Evolutionary conservation across 2,329 filamentous ascomycete species (phyloP), one percentile per base, ranked within the genome.

Genomic region (Raffaelea deltoideospora): DNA sequence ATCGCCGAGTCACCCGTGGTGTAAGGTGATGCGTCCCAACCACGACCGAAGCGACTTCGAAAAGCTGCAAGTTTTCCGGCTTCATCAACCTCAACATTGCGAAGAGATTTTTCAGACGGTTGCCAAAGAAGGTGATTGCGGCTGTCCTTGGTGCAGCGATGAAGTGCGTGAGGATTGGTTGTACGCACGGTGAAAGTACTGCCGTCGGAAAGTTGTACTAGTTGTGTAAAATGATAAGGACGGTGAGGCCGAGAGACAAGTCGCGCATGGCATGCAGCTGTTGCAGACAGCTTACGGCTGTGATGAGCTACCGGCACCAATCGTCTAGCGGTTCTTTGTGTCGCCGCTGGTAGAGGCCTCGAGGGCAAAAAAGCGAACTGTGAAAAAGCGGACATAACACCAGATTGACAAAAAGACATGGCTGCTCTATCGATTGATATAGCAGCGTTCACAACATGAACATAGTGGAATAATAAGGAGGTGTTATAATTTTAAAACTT

Each of bases 221-320:
- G 72, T 61, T 98, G 90, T n/a, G 88, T 95, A 67, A 95, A 96
- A 47, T 79, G 84, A 68, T 95, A 96, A 30, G 90, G 88, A 6
- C 87, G 76, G 52, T 86, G 81, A n/a, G 86, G 86, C 14, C 90
- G 84, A 43, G 71, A 72, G 53, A 96, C 73, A 44, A 94, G 80
- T 19, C 82, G 86, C 36, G 90, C 90, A 54, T 85, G 75, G 42
- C 86, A 79, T 53, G 76, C 66, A 2, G 40, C 11, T 2, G 45
- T 45, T 10, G 41, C 41, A 6, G 45, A 44, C 2, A 46, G 34
- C 32, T 50, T 41, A 13, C 23, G 23, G 23, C n/a, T n/a, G n/a
- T n/a, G n/a, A n/a, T n/a, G n/a, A n/a, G n/a, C n/a, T n/a, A n/a
- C n/a, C n/a, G n/a, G n/a, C n/a, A n/a, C n/a, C n/a, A n/a, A n/a